These are phyloP conservation scores for Trichoderma polysporum DNA, from an alignment of 2,329 filamentous ascomycete genomes.

Conservation along the genomic window DNA sequence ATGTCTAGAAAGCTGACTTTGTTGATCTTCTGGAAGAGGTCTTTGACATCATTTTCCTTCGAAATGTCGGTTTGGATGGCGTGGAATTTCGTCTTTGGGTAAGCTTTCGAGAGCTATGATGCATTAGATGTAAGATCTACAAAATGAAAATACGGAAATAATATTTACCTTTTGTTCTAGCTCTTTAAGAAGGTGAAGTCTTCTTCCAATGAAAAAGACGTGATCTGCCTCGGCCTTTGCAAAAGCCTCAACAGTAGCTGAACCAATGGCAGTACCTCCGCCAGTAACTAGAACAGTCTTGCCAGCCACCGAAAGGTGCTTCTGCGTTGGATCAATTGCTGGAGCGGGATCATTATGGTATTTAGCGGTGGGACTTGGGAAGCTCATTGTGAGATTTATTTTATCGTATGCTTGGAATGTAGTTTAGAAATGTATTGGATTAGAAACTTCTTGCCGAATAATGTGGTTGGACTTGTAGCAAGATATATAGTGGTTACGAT, in stretches of 20 bases:
- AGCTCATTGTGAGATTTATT: background rate
- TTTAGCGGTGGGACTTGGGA: background rate
- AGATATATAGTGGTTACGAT: background rate
- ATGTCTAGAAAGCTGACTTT: constrained; percentile 7
- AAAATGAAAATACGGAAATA: too few relatives aligned
- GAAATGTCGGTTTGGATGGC: background rate
- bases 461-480: background rate
- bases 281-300: background rate
- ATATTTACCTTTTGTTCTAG: background rate
- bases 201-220: background rate
- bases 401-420: background rate
- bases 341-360: background rate
- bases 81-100: background rate
- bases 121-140: background rate
- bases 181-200: background rate
- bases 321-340: background rate
- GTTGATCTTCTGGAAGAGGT: background rate
- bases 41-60: background rate
- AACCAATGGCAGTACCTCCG: background rate
- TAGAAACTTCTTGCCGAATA: background rate
- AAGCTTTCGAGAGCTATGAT: background rate
- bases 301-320: constrained; percentile 2
- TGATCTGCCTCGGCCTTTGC: constrained; percentile 6
- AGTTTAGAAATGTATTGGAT: too few relatives aligned
- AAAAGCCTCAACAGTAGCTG: constrained; percentile 4